A percentile compares a stretch with the other conserved stretches of the same genome.
Conservation (phyloP, 441 rosid genomes). For the Dalechampia spathulata region DNA sequence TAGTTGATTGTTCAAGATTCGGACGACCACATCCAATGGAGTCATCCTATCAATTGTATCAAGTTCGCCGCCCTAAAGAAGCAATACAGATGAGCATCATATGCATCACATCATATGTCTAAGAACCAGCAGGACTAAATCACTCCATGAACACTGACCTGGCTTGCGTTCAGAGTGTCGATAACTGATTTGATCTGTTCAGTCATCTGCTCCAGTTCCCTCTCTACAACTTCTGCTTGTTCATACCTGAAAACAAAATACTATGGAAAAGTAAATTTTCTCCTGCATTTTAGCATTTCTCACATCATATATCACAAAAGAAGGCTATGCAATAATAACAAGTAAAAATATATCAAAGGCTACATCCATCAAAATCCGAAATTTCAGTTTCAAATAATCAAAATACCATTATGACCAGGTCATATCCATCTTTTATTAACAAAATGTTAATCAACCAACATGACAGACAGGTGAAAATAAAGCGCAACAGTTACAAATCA, state of each 20-base stretch:
- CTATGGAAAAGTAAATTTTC: background rate
- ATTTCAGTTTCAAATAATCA: too few species aligned
- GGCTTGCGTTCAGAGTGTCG: constrained; percentile 68
- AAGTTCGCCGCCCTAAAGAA: constrained; percentile 76
- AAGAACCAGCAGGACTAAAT: constrained; percentile 1
- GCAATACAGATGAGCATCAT: constrained; percentile 9
- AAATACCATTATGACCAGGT: too few species aligned
- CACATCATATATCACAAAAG: background rate
- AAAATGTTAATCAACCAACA: constrained; percentile 1
- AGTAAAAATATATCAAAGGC: too few species aligned
- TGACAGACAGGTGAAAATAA: background rate
- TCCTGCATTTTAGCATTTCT: background rate
- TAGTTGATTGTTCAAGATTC: constrained; percentile 90
- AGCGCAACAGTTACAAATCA: too few species aligned
- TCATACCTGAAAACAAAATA: constrained; percentile 57
- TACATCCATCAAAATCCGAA: too few species aligned
- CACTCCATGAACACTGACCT: constrained; percentile 32
- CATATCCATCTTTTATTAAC: too few species aligned
- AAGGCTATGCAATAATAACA: background rate
- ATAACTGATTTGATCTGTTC: constrained; percentile 81
- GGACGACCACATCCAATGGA: constrained; percentile 83
- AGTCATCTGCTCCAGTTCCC: constrained; percentile 90
- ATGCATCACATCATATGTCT: background rate
- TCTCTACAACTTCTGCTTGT: constrained; percentile 81
- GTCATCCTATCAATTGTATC: constrained; percentile 72